Conservation (phyloP, 176 grass and related monocot genomes). For the Cocos nucifera region DNA sequence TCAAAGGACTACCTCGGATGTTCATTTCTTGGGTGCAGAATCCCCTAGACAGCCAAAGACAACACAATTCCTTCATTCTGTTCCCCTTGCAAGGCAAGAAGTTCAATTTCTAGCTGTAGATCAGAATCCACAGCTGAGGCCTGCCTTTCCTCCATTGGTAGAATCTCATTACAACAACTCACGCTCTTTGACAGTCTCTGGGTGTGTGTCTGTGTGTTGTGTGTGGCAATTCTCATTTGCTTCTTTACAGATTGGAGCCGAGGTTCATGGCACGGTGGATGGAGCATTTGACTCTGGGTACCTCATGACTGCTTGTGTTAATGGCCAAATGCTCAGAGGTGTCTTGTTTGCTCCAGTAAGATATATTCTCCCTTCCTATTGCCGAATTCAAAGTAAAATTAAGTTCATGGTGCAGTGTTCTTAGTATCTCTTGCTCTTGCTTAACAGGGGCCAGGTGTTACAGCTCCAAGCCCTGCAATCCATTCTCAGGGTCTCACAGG, state of each 20-base stretch:
- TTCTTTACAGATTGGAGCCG: conserved; percentile 57
- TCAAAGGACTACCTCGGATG: conserved; percentile 19
- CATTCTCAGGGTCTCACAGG: conserved; percentile 52
- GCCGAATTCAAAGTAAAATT: no score
- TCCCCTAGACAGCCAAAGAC: conserved; percentile 34
- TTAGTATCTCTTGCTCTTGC: no score
- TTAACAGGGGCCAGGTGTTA: conserved; percentile 50
- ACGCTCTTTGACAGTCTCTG: background rate
- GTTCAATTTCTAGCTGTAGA: conserved; percentile 47
- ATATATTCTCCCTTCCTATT: background rate
- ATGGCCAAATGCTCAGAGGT: conserved; percentile 81
- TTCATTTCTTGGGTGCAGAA: conserved; percentile 6
- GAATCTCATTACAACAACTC: background rate
- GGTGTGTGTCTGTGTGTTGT: no score
- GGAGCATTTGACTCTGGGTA: conserved; percentile 93
- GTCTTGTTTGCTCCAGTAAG: conserved; percentile 91
- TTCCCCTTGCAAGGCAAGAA: conserved; percentile 46
- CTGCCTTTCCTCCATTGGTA: conserved; percentile 42
- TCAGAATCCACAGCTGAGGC: conserved; percentile 31
- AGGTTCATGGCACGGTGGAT: conserved; percentile 73
- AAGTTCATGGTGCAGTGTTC: no score
- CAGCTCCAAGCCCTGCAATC: conserved; percentile 41
- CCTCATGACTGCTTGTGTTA: conserved; percentile 77
- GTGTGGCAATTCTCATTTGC: no score
- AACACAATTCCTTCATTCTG: conserved; percentile 38